Conservation (phyloP, 1,139 yeast genomes). For the Tardiomyces digboiensis region DNA sequence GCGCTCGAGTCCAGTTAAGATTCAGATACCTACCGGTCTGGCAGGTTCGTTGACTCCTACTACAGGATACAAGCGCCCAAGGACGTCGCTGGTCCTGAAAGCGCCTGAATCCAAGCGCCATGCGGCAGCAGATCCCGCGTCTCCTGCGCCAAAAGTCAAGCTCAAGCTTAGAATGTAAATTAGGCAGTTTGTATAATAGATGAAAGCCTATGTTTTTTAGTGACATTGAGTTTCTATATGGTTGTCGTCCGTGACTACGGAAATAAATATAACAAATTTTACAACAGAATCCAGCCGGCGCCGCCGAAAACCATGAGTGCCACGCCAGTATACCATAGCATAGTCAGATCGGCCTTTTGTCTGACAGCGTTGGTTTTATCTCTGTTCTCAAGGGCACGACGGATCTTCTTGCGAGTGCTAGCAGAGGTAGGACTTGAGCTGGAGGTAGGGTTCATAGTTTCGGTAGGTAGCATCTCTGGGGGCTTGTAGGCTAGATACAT, state of each 20-base stretch:
- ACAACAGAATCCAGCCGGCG: slow-evolving; percentile 24
- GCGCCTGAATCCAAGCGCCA: neutral
- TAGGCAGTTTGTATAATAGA: neutral
- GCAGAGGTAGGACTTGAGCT: slow-evolving; percentile 13
- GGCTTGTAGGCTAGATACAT: slow-evolving; percentile 87
- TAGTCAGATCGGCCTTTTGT: slow-evolving; percentile 30
- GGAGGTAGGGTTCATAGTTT: slow-evolving; percentile 78
- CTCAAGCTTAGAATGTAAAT: slow-evolving; percentile 13
- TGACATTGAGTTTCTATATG: too few relatives aligned
- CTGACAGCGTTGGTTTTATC: slow-evolving; percentile 67
- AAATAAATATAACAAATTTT: slow-evolving; percentile 3
- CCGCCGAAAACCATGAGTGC: slow-evolving; percentile 35
- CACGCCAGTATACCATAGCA: slow-evolving; percentile 40
- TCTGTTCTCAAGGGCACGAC: slow-evolving; percentile 70
- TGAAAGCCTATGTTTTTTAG: neutral
- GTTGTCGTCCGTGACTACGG: too few relatives aligned
- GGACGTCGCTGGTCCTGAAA: neutral
- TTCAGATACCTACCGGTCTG: neutral
- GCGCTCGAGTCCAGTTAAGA: neutral
- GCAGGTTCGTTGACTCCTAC: neutral
- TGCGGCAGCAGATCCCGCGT: neutral
- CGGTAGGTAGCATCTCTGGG: slow-evolving; percentile 92
- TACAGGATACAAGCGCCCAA: neutral
- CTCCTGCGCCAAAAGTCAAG: slow-evolving; percentile 19
- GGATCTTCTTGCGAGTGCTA: slow-evolving; percentile 32